phyloP scores from a whole-genome alignment of 2,329 filamentous ascomycete genomes.

The Colletotrichum aenigma region DNA sequence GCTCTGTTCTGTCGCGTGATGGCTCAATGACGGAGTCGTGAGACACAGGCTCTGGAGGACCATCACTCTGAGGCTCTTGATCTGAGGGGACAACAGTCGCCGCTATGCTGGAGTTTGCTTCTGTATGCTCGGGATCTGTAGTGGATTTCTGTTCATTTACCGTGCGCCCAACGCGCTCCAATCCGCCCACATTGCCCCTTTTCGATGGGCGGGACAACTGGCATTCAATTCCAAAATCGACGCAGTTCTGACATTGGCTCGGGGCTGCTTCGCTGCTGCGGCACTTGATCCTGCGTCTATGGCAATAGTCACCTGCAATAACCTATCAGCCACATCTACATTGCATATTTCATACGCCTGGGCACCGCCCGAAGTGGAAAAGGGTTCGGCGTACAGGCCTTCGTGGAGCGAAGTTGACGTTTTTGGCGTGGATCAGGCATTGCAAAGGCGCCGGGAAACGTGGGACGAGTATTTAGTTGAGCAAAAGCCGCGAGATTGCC shows the following conservation, averaged over 20 bases:
- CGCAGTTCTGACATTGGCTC: not conserved
- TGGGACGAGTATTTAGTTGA: too few species aligned
- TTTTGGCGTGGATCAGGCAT: not conserved
- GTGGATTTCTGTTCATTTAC: too few species aligned
- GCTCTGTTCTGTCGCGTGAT: not conserved
- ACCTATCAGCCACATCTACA: not conserved
- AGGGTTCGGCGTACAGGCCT: not conserved
- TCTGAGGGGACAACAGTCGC: rapidly evolving
- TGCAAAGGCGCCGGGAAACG: not conserved
- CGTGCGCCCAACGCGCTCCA: not conserved
- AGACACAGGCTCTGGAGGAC: not conserved
- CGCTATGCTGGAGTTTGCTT: not conserved
- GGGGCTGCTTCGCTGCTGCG: not conserved
- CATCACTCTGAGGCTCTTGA: not conserved
- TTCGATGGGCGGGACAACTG: not conserved
- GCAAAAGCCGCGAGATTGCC: too few species aligned
- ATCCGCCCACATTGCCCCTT: not conserved
- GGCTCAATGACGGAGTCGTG: too few species aligned
- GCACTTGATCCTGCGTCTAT: not conserved
- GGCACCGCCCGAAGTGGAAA: not conserved
- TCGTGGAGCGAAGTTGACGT: not conserved
- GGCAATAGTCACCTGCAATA: not conserved
- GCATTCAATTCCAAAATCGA: not conserved
- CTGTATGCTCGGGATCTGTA: not conserved
- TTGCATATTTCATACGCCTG: not conserved